Evolutionary conservation across 768 basidiomycete species (phyloP).

Genomic region (Termitomyces sp.): DNA sequence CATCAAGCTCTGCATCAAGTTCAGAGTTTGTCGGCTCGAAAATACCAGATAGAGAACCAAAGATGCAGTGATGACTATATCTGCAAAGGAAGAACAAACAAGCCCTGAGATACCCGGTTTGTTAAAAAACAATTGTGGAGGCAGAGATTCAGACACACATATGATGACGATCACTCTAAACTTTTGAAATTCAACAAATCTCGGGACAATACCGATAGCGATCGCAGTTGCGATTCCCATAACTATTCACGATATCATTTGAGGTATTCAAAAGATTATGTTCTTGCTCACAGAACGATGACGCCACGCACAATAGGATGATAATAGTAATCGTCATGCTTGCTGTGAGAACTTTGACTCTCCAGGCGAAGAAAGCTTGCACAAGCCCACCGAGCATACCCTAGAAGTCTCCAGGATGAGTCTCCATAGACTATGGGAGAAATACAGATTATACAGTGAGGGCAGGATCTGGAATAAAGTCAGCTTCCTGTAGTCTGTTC

Average conservation of each 20-base stretch:
- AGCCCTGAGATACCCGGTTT: slow-evolving; percentile 28
- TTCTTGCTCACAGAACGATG: slow-evolving; percentile 14
- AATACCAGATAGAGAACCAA: slow-evolving; percentile 36
- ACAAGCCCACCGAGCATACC: slow-evolving; percentile 12
- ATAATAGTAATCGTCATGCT: slow-evolving; percentile 9
- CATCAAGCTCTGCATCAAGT: background rate
- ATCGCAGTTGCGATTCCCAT: slow-evolving; percentile 21
- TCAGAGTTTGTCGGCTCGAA: background rate
- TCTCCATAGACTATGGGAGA: background rate
- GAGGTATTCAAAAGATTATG: background rate
- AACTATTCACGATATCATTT: slow-evolving; percentile 10
- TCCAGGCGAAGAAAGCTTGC: slow-evolving; percentile 18
- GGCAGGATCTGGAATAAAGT: slow-evolving; percentile 7
- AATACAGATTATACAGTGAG: slow-evolving; percentile 6
- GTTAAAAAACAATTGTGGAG: background rate
- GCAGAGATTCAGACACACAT: slow-evolving; percentile 6
- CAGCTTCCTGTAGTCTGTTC: background rate
- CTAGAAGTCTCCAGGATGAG: background rate
- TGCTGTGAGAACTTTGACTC: slow-evolving; percentile 20
- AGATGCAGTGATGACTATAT: slow-evolving; percentile 33
- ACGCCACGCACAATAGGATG: slow-evolving; percentile 9
- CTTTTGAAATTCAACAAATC: slow-evolving; percentile 20
- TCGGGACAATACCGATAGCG: slow-evolving; percentile 13
- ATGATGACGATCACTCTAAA: slow-evolving; percentile 20
- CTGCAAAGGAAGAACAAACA: slow-evolving; percentile 30